phyloP scores from a whole-genome alignment of 371 early-diverging fungal species.

The Nematocida major region DNA sequence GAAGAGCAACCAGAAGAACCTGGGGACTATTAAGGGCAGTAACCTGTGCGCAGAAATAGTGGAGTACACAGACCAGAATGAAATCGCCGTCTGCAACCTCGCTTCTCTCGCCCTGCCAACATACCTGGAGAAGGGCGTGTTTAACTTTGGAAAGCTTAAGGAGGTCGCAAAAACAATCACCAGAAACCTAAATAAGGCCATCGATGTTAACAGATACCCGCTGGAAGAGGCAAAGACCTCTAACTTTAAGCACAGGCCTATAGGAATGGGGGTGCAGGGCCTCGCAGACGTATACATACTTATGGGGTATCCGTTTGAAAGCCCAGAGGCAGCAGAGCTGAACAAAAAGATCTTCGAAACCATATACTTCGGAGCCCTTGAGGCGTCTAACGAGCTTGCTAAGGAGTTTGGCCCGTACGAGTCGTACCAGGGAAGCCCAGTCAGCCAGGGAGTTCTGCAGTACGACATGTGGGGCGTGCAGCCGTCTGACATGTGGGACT shows the following conservation, averaged over 20 bases:
- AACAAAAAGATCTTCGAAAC: constrained; percentile 89
- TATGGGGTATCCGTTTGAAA: constrained; percentile 89
- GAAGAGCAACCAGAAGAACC: constrained; percentile 85
- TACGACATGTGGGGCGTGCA: constrained; percentile 83
- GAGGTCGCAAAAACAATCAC: constrained; percentile 75
- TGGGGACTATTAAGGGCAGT: constrained; percentile 82
- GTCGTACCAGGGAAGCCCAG: constrained; percentile 79
- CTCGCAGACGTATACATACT: constrained; percentile 91
- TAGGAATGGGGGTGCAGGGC: constrained; percentile 96
- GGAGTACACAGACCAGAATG: constrained; percentile 85
- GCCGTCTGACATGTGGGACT: constrained; percentile 76
- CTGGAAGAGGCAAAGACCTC: constrained; percentile 76
- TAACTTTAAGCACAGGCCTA: constrained; percentile 87
- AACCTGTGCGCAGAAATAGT: constrained; percentile 77
- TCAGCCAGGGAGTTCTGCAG: constrained; percentile 84
- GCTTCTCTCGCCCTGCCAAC: constrained; percentile 87
- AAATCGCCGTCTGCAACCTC: constrained; percentile 96
- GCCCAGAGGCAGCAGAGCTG: constrained; percentile 74
- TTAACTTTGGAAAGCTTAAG: constrained; percentile 56
- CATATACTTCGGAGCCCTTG: constrained; percentile 89
- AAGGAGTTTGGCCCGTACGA: constrained; percentile 74
- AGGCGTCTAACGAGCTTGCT: constrained; percentile 85
- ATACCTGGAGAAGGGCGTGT: constrained; percentile 76
- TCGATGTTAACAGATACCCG: constrained; percentile 92
- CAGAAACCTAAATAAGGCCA: constrained; percentile 85